phyloP scores from a whole-genome alignment of 257 asterid genomes.

The Knoxia roxburghii region DNA sequence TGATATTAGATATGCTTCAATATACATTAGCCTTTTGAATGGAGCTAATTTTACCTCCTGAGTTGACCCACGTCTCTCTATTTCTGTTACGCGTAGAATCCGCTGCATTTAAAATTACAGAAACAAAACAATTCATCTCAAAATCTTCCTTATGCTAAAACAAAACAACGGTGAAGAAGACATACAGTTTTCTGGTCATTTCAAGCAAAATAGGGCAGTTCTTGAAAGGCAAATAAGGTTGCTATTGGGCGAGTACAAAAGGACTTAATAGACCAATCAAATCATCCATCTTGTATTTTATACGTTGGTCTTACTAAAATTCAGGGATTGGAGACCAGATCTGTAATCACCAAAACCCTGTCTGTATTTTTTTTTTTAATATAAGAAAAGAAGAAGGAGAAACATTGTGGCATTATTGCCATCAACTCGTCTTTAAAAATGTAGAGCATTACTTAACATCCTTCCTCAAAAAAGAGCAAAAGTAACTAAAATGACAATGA shows the following conservation, averaged over 20 bases:
- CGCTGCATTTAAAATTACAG: conserved; percentile 29
- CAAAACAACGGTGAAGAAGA: neutral
- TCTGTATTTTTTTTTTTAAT: no score
- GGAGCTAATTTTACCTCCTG: conserved; percentile 37
- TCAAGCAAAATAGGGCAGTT: neutral
- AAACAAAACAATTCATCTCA: conserved; percentile 13
- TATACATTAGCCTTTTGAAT: neutral
- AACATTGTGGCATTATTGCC: neutral
- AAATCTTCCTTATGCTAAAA: conserved; percentile 6
- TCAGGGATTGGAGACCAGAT: neutral
- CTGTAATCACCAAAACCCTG: neutral
- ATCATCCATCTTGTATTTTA: neutral
- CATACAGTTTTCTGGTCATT: neutral
- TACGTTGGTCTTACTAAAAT: neutral
- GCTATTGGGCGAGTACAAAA: neutral
- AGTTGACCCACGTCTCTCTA: conserved; percentile 28
- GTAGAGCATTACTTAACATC: neutral
- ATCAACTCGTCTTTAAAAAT: neutral
- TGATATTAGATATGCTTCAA: conserved; percentile 14
- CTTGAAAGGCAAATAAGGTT: neutral
- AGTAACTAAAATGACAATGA: no score
- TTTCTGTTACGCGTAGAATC: conserved; percentile 35
- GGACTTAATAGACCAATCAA: neutral
- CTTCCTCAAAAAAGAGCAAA: no score
- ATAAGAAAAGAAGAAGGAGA: no score